Conservation (phyloP, 148 eudicot species). For the Rhododendron simsii region DNA sequence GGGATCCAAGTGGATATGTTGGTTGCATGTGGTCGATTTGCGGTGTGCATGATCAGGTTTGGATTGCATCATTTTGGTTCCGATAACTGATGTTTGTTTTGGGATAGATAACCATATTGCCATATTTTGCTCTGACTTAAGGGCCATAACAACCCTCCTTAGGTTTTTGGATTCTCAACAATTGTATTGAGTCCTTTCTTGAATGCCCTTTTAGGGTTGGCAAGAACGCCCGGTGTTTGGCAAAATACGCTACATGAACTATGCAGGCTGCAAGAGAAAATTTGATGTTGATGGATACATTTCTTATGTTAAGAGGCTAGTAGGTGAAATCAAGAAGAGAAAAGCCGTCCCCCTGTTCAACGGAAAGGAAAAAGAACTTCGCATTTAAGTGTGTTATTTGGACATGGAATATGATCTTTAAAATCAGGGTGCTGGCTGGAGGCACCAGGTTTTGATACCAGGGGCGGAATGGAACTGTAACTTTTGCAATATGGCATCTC, state of each 20-base stretch:
- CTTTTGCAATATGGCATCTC: not conserved
- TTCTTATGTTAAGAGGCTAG: slow-evolving; percentile 66
- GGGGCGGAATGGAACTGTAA: not conserved
- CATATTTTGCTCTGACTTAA: not conserved
- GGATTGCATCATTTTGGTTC: not conserved
- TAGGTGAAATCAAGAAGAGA: slow-evolving; percentile 77
- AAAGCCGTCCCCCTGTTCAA: slow-evolving; percentile 48
- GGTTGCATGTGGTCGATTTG: slow-evolving; percentile 99
- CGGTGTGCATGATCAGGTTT: slow-evolving; percentile 96
- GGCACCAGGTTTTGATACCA: not conserved
- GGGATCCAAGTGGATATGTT: slow-evolving; percentile 96
- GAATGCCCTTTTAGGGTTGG: slow-evolving; percentile 65
- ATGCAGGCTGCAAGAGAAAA: slow-evolving; percentile 94
- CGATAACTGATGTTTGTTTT: not conserved
- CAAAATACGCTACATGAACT: slow-evolving; percentile 94
- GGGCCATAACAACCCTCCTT: not conserved
- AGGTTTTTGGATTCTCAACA: not conserved
- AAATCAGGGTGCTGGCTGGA: not conserved
- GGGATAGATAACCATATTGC: not conserved
- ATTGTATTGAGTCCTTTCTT: not conserved
- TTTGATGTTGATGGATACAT: slow-evolving; percentile 88
- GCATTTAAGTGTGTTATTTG: not conserved
- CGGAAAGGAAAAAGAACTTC: slow-evolving; percentile 28
- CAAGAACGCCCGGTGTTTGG: slow-evolving; percentile 84
- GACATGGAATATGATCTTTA: not conserved